Evolutionary conservation across 208 protist species (phyloP).

Genomic region (Crithidia acanthocephali): DNA sequence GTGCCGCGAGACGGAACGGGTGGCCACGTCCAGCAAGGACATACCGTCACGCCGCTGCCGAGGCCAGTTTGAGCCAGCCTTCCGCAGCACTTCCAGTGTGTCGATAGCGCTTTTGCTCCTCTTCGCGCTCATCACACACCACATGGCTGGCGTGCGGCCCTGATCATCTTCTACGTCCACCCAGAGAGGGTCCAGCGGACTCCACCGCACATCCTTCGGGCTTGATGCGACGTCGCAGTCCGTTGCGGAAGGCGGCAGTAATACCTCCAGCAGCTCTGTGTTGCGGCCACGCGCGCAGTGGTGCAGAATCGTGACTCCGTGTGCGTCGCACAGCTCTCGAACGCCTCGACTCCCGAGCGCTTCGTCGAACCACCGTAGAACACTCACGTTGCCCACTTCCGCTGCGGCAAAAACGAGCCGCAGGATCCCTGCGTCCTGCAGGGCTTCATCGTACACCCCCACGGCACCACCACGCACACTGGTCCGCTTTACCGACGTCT

Average conservation of each 20-base stretch:
- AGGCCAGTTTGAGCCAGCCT: constrained; percentile 53
- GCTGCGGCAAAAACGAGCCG: constrained; percentile 42
- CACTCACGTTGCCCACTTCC: constrained; percentile 41
- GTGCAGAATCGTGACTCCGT: constrained; percentile 54
- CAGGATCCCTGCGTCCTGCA: constrained; percentile 24
- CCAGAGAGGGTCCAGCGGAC: constrained; percentile 11
- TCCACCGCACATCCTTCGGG: neutral
- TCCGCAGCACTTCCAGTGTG: constrained; percentile 38
- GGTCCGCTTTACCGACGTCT: neutral
- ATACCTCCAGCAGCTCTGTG: constrained; percentile 23
- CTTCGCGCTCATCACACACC: constrained; percentile 43
- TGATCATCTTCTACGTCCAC: constrained; percentile 53
- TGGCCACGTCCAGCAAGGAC: constrained; percentile 34
- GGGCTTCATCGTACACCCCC: neutral
- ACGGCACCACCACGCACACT: neutral
- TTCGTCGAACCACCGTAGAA: constrained; percentile 44
- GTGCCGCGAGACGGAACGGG: constrained; percentile 22
- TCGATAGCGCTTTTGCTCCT: constrained; percentile 26
- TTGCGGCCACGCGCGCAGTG: constrained; percentile 55
- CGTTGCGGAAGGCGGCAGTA: constrained; percentile 24
- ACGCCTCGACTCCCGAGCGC: constrained; percentile 24
- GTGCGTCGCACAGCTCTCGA: constrained; percentile 28
- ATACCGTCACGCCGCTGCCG: constrained; percentile 26
- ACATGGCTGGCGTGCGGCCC: constrained; percentile 55
- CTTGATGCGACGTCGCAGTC: neutral